These are phyloP conservation scores for Mercurialis annua DNA, from an alignment of 345 rosid genomes.

Conservation along the genomic window DNA sequence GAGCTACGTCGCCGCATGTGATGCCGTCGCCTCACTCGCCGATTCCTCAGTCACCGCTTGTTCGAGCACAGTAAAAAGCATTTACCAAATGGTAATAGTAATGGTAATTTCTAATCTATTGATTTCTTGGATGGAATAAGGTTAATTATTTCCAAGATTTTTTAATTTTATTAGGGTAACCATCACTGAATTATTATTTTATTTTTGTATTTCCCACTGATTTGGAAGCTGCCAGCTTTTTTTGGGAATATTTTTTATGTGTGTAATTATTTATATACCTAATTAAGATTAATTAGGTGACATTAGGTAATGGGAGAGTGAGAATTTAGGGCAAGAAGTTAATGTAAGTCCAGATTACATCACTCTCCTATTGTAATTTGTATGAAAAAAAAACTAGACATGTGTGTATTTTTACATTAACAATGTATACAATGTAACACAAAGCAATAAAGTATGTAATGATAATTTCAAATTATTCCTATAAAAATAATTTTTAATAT, in stretches of 20 bases:
- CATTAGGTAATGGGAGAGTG: not conserved
- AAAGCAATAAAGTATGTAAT: no score
- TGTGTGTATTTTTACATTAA: no score
- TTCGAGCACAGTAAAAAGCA: slow-evolving; percentile 38
- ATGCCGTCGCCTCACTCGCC: slow-evolving; percentile 75
- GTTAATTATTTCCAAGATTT: not conserved
- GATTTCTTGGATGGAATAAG: not conserved
- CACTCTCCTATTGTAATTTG: no score
- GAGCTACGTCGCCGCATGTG: slow-evolving; percentile 38
- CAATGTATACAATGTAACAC: no score
- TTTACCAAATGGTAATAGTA: not conserved
- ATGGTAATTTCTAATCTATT: no score
- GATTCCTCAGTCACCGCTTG: slow-evolving; percentile 53
- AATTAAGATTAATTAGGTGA: not conserved
- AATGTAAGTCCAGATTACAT: no score
- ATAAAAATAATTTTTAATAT: no score
- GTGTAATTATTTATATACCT: not conserved
- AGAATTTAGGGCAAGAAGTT: not conserved
- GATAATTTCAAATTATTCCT: no score
- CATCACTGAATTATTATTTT: no score
- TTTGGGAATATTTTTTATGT: not conserved
- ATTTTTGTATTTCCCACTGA: not conserved
- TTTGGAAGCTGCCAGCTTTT: not conserved
- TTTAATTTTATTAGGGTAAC: not conserved
- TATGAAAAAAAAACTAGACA: no score